phyloP scores from a whole-genome alignment of 768 basidiomycete species.

The Mycena maculata region DNA sequence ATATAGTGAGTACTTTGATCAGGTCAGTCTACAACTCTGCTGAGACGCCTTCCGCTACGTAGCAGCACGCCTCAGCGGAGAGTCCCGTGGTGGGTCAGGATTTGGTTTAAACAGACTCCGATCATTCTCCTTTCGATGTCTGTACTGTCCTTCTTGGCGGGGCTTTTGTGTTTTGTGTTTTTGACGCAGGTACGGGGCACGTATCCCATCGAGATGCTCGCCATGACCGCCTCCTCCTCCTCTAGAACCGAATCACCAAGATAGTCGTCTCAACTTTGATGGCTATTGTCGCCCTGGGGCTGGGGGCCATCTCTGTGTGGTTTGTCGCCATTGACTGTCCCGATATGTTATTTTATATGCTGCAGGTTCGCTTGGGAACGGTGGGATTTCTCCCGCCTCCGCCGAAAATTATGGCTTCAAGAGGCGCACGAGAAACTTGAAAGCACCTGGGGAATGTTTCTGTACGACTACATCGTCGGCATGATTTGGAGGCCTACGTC shows the following conservation, averaged over 20 bases:
- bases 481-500: slow-evolving; percentile 21
- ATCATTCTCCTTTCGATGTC: slow-evolving; percentile 26
- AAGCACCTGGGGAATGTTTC: slow-evolving; percentile 16
- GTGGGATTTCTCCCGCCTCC: slow-evolving; percentile 28
- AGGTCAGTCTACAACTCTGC: not conserved
- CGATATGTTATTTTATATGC: not conserved
- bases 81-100: slow-evolving; percentile 28
- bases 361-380: slow-evolving; percentile 26
- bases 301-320: slow-evolving; percentile 25
- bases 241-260: slow-evolving; percentile 14
- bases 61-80: slow-evolving; percentile 28
- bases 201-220: too few species aligned
- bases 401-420: slow-evolving; percentile 17
- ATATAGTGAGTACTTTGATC: slow-evolving; percentile 14
- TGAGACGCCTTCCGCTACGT: not conserved
- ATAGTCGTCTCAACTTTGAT: slow-evolving; percentile 18
- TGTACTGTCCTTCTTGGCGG: slow-evolving; percentile 19
- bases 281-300: slow-evolving; percentile 16
- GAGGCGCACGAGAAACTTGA: slow-evolving; percentile 12
- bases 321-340: not conserved
- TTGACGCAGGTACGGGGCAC: slow-evolving; percentile 9
- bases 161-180: slow-evolving; percentile 22
- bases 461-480: slow-evolving; percentile 10
- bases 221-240: not conserved
- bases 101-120: slow-evolving; percentile 28